These are phyloP conservation scores for Cordyceps fumosorosea DNA, from an alignment of 2,329 filamentous ascomycete genomes.

Conservation along the genomic window DNA sequence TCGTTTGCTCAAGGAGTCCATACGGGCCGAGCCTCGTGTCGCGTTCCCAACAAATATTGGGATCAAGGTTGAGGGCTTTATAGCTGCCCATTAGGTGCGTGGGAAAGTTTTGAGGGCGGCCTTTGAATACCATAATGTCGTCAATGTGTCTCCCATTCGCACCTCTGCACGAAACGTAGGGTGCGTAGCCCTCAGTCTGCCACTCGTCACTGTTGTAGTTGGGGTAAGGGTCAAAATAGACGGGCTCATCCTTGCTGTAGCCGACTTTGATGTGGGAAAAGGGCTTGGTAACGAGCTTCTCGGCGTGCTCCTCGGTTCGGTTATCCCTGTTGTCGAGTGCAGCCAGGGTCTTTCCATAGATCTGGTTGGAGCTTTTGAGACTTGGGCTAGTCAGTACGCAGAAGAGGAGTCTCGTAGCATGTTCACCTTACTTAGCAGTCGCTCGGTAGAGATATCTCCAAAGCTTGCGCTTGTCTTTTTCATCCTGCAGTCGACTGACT, in stretches of 20 bases:
- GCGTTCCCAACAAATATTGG: slow-evolving; percentile 60
- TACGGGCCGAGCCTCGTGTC: slow-evolving; percentile 64
- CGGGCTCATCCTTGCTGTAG: slow-evolving; percentile 41
- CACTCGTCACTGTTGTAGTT: slow-evolving; percentile 59
- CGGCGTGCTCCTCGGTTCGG: slow-evolving; percentile 25
- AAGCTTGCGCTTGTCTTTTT: slow-evolving; percentile 37
- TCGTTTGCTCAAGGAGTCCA: slow-evolving; percentile 44
- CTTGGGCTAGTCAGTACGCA: slow-evolving; percentile 14
- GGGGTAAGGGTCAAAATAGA: slow-evolving; percentile 65
- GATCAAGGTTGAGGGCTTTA: slow-evolving; percentile 52
- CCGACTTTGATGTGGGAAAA: slow-evolving; percentile 24
- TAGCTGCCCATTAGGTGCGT: slow-evolving; percentile 57
- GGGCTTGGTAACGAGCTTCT: slow-evolving; percentile 27
- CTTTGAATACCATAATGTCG: slow-evolving; percentile 60
- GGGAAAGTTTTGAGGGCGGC: slow-evolving; percentile 52
- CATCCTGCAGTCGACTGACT: slow-evolving; percentile 29
- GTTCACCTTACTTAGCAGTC: slow-evolving; percentile 31
- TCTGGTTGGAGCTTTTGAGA: slow-evolving; percentile 36
- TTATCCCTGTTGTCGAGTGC: slow-evolving; percentile 37
- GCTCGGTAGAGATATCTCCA: slow-evolving; percentile 35
- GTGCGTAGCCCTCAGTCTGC: slow-evolving; percentile 48
- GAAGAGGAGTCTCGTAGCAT: slow-evolving; percentile 19
- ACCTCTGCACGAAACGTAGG: slow-evolving; percentile 58
- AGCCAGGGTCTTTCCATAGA: slow-evolving; percentile 52
- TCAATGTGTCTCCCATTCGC: slow-evolving; percentile 52